A percentile compares a stretch with the other conserved stretches of the same genome.
Evolutionary conservation across 164 flowering plant species (phyloP).

Genomic region (Protea cynaroides): DNA sequence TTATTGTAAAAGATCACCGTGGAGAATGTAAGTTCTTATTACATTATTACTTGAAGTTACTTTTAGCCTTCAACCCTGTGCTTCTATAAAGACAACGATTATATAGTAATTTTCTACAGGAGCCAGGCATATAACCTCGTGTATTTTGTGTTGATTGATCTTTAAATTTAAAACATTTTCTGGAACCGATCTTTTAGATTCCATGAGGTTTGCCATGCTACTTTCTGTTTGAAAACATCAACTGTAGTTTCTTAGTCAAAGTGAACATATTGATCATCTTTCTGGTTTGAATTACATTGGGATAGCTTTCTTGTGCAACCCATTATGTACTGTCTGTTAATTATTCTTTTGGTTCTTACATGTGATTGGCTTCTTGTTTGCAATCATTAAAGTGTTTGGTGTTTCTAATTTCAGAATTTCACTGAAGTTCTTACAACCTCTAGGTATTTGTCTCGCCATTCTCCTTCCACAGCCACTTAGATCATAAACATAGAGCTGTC

Average conservation of each 20-base stretch:
- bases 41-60: not conserved
- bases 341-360: not conserved
- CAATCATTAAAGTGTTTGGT: too few species aligned
- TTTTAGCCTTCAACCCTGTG: not conserved
- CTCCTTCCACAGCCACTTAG: not conserved
- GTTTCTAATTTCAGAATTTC: too few species aligned
- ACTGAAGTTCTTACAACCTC: not conserved
- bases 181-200: too few species aligned
- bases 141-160: not conserved
- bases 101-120: not conserved
- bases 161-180: not conserved
- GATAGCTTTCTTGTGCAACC: not conserved
- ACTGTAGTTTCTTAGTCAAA: too few species aligned
- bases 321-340: not conserved
- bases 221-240: too few species aligned
- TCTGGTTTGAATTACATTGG: too few species aligned
- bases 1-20: conserved; percentile 60
- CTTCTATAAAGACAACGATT: not conserved
- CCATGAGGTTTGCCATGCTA: too few species aligned
- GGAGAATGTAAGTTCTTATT: conserved; percentile 48
- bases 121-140: not conserved
- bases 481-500: too few species aligned
- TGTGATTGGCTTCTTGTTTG: not conserved
- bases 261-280: too few species aligned
- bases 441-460: not conserved